Percentiles rank a stretch among this genome's conserved stretches.
Evolutionary conservation across 179 eudicot genomes (phyloP).

Genomic region (Sideroxylon spinosum): DNA sequence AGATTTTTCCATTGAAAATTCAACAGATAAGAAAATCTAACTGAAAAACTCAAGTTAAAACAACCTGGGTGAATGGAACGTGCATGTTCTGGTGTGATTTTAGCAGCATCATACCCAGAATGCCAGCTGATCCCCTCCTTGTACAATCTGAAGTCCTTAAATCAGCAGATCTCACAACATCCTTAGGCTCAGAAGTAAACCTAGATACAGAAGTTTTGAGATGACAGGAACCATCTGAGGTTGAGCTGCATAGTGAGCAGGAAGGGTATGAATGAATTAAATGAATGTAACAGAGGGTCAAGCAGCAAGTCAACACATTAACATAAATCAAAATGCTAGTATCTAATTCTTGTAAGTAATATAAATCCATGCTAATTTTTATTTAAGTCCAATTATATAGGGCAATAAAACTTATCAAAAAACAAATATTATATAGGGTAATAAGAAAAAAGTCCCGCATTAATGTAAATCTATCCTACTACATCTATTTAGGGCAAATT

Average conservation of each 20-base stretch:
- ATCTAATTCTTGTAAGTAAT: background rate
- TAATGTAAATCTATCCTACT: too few species aligned
- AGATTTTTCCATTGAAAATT: background rate
- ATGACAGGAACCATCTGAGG: constrained; percentile 24
- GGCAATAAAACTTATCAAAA: too few species aligned
- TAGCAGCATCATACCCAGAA: constrained; percentile 68
- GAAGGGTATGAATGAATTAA: constrained; percentile 8
- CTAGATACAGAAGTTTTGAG: constrained; percentile 19
- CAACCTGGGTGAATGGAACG: constrained; percentile 88
- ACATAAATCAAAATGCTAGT: background rate
- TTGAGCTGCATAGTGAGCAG: constrained; percentile 27
- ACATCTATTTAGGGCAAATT: background rate
- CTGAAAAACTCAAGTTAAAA: constrained; percentile 8
- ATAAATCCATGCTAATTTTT: too few species aligned
- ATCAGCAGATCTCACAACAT: constrained; percentile 21
- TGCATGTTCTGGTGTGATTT: constrained; percentile 70
- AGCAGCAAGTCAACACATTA: background rate
- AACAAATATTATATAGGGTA: too few species aligned
- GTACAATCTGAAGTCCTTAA: constrained; percentile 28
- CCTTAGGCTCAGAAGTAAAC: constrained; percentile 7
- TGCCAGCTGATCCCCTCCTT: constrained; percentile 76
- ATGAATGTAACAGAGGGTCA: background rate
- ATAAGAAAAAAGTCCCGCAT: too few species aligned
- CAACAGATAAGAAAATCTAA: background rate
- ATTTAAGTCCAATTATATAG: too few species aligned